Percentiles rank a stretch among this genome's conserved stretches.
These are phyloP conservation scores for Plenodomus lindquistii DNA, from an alignment of 2,329 filamentous ascomycete genomes.

Conservation along the genomic window DNA sequence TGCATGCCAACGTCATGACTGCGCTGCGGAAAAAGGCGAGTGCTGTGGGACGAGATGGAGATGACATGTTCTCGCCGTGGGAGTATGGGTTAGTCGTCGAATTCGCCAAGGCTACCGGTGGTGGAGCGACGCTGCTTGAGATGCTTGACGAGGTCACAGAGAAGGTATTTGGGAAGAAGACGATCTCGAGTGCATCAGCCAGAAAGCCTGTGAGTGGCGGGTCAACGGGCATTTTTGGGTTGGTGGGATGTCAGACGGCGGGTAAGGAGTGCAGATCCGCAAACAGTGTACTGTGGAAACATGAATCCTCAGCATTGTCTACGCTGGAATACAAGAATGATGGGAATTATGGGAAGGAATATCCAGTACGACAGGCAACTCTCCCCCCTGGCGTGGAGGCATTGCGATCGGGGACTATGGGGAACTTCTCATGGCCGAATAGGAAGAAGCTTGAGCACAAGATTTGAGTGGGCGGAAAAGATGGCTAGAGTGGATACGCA, in stretches of 20 bases:
- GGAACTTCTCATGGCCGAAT: slow-evolving; percentile 1
- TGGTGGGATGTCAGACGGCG: not conserved
- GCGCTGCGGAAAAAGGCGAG: slow-evolving; percentile 3
- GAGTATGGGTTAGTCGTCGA: not conserved
- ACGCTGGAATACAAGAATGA: not conserved
- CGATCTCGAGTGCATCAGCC: too few relatives aligned
- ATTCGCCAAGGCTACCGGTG: not conserved
- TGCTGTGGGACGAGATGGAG: not conserved
- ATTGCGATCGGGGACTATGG: not conserved
- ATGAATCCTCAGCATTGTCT: too few relatives aligned
- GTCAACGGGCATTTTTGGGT: too few relatives aligned
- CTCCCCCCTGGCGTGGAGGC: slow-evolving; percentile 2
- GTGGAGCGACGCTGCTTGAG: not conserved
- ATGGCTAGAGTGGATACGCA: too few relatives aligned
- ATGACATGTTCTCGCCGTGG: not conserved
- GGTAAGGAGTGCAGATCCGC: not conserved
- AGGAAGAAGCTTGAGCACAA: not conserved
- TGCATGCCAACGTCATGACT: not conserved
- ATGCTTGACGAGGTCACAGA: not conserved
- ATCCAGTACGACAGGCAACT: slow-evolving; percentile 4
- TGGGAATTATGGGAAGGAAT: not conserved
- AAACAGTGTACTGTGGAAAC: not conserved
- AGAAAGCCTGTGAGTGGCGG: too few relatives aligned
- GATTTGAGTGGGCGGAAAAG: too few relatives aligned
- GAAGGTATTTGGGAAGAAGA: not conserved